These are phyloP conservation scores for Gentiana macrophylla DNA, from an alignment of 257 asterid genomes.

Conservation along the genomic window DNA sequence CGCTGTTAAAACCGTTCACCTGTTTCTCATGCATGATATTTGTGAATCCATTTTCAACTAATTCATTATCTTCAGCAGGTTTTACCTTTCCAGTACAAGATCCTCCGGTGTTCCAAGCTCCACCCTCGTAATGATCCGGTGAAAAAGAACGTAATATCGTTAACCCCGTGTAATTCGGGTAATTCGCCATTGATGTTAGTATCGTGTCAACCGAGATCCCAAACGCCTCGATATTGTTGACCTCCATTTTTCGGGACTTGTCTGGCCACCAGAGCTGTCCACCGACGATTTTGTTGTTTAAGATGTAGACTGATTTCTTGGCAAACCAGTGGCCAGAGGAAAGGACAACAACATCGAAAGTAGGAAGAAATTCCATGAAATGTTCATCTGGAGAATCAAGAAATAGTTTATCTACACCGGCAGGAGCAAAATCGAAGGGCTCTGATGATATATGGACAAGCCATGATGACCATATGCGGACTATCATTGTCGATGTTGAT, in stretches of 20 bases:
- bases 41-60: constrained; percentile 67
- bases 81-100: constrained; percentile 76
- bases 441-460: constrained; percentile 76
- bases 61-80: constrained; percentile 44
- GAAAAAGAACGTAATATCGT: constrained; percentile 78
- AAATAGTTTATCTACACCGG: constrained; percentile 63
- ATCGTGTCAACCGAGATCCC: constrained; percentile 79
- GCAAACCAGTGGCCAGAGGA: constrained; percentile 99
- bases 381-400: constrained; percentile 77
- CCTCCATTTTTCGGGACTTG: constrained; percentile 36
- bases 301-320: constrained; percentile 68
- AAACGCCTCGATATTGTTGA: constrained; percentile 63
- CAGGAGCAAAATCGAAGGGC: constrained; percentile 63
- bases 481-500: constrained; percentile 79
- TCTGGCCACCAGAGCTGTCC: constrained; percentile 95
- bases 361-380: constrained; percentile 57
- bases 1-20: constrained; percentile 43
- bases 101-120: constrained; percentile 95
- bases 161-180: constrained; percentile 75
- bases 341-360: constrained; percentile 64
- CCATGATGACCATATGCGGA: constrained; percentile 98
- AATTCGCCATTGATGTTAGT: constrained; percentile 59
- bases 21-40: constrained; percentile 82
- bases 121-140: constrained; percentile 93
- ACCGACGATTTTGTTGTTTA: constrained; percentile 79